Percentiles rank a stretch among this genome's conserved stretches.
Evolutionary conservation across 805 yeast species (phyloP).

Genomic region (Kazachstania psychrophila): DNA sequence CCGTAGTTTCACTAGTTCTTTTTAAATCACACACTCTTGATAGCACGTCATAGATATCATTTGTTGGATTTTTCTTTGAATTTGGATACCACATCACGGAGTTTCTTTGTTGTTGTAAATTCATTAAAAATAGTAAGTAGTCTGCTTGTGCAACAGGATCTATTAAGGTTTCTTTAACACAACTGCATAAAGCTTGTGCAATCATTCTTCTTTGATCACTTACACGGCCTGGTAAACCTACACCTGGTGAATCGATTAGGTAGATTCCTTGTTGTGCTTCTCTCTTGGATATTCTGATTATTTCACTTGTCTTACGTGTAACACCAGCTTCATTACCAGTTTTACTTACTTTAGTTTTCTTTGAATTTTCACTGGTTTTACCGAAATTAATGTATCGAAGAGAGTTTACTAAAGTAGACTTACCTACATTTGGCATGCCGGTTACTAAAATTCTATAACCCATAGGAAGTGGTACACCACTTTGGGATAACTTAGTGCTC

Average conservation of each 20-base stretch:
- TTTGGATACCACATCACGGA: constrained; percentile 9
- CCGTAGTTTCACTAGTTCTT: constrained; percentile 52
- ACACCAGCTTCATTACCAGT: constrained; percentile 91
- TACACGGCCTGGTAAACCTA: constrained; percentile 57
- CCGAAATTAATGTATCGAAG: constrained; percentile 40
- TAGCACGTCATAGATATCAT: constrained; percentile 53
- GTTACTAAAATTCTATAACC: constrained; percentile 70
- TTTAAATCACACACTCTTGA: constrained; percentile 31
- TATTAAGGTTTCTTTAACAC: constrained; percentile 56
- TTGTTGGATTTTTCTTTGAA: constrained; percentile 48
- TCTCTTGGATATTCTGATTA: constrained; percentile 43
- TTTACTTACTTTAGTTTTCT: constrained; percentile 55
- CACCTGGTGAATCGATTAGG: constrained; percentile 89
- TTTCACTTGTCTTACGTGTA: constrained; percentile 68
- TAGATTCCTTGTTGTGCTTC: constrained; percentile 30
- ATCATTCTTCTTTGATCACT: constrained; percentile 65
- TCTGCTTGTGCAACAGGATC: constrained; percentile 87
- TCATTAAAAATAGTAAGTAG: constrained; percentile 64
- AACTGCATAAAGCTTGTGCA: constrained; percentile 61
- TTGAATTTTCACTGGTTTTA: constrained; percentile 11
- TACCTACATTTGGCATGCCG: constrained; percentile 98
- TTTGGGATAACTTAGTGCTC: constrained; percentile 26
- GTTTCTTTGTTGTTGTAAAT: constrained; percentile 38
- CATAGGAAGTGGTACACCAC: constrained; percentile 67
- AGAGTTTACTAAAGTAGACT: constrained; percentile 75